Conservation (phyloP, 768 basidiomycete genomes). For the Terana coerulea region DNA sequence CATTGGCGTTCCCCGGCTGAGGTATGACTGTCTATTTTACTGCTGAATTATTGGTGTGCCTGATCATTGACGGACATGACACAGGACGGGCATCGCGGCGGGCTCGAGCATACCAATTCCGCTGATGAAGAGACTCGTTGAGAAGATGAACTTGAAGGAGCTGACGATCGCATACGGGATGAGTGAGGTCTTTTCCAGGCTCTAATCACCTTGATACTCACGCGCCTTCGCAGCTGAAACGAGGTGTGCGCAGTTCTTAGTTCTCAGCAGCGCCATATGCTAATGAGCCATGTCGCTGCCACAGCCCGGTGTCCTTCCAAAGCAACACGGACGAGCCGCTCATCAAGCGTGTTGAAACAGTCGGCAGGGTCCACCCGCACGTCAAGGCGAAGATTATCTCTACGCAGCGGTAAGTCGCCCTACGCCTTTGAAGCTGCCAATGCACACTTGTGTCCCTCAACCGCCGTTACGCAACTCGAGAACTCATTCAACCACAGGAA, state of each 20-base stretch:
- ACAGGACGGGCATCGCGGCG: slow-evolving; percentile 78
- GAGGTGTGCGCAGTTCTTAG: slow-evolving; percentile 34
- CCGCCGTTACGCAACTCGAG: no score
- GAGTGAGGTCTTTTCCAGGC: slow-evolving; percentile 61
- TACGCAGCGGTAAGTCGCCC: slow-evolving; percentile 38
- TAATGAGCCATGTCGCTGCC: neutral
- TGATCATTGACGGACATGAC: neutral
- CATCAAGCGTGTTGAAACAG: slow-evolving; percentile 76
- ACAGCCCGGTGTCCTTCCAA: slow-evolving; percentile 81
- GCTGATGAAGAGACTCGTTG: slow-evolving; percentile 70
- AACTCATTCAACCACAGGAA: no score
- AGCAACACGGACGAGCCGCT: slow-evolving; percentile 66
- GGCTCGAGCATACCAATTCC: slow-evolving; percentile 78
- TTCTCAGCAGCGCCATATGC: neutral
- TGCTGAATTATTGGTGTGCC: neutral
- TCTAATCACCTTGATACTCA: no score
- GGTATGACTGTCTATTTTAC: slow-evolving; percentile 45
- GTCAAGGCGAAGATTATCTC: slow-evolving; percentile 73
- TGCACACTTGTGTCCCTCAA: no score
- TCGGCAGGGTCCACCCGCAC: slow-evolving; percentile 73
- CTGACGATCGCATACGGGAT: slow-evolving; percentile 83
- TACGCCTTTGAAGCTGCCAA: no score
- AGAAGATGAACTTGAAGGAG: slow-evolving; percentile 61
- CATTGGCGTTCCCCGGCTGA: slow-evolving; percentile 46
- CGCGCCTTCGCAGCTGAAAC: slow-evolving; percentile 72